These are phyloP conservation scores for Fraxinus pennsylvanica DNA, from an alignment of 257 asterid species.

Conservation along the genomic window DNA sequence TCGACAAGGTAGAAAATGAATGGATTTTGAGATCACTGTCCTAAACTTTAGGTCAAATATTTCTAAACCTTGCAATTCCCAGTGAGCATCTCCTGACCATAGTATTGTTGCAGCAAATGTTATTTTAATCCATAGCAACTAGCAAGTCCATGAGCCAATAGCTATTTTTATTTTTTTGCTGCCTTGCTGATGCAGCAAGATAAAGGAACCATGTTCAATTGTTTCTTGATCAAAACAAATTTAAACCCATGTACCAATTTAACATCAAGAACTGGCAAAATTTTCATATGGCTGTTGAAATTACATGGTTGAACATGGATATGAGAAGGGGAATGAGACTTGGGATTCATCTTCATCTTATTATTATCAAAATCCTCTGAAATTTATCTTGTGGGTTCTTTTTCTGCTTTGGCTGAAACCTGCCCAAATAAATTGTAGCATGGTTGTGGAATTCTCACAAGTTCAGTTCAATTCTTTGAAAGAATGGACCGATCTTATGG, in stretches of 20 bases:
- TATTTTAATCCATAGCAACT: no score
- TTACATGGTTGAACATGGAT: no score
- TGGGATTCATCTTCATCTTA: background rate
- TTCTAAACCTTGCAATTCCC: background rate
- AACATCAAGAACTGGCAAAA: no score
- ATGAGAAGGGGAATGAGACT: background rate
- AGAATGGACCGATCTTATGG: background rate
- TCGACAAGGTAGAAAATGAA: conserved; percentile 9
- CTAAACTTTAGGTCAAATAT: background rate
- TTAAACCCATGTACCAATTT: background rate
- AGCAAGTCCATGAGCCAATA: no score
- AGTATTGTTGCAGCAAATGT: no score
- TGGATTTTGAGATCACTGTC: background rate
- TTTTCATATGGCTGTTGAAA: no score
- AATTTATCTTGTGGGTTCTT: no score
- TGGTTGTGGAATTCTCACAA: background rate
- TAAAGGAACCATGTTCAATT: background rate
- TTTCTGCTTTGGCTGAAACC: background rate
- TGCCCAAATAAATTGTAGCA: no score
- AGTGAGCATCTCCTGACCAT: background rate
- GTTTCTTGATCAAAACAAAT: no score
- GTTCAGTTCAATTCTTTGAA: no score
- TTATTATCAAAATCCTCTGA: no score
- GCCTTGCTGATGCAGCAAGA: background rate
- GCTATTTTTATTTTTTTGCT: no score